Evolutionary conservation across 352 stramenopile species (phyloP), one percentile per base, ranked within the genome.

Genomic region (Phytophthora sp.): DNA sequence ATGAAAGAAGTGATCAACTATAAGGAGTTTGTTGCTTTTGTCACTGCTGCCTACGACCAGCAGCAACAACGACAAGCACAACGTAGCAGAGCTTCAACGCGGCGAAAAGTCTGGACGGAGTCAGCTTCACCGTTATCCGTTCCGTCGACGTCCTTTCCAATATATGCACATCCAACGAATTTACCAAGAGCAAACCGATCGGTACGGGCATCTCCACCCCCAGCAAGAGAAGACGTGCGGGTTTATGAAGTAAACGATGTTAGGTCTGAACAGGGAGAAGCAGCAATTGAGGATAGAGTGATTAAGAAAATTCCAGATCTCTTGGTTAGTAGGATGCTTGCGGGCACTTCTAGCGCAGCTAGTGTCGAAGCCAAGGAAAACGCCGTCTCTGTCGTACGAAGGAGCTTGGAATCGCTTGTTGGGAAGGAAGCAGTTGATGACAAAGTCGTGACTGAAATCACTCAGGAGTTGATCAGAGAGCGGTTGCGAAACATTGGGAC

Each of bases 11-110:
- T 90, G 44, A 93, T 93, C 44, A 91, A 73, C 62, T 93, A 86
- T 67, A 89, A 88, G 49, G 80, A 90, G 53, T 93, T 93, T 44
- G 73, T 84, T 20, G 84, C 82, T 4, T 91, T 93, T 53, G 71
- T 90, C 24, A 88, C 81, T 1, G 76, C 80, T 38, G 84, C 82
- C 6, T 71, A 80, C 24, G 69, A 83, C 18, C 59, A 74, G 21
- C 67, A 81, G 29, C 69, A 70, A 16, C 74, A 74, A 39, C 44
- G 47, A 60, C 50, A 55, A 54, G 12, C 12, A 1, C 27, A 46
- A 35, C 57, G 18, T 30, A 33, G 24, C 9, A 51, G 23, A 51
- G 15, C 21, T 53, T 9, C 23, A n/a, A 29, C 18, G 23, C 38
- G 26, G 4, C 21, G 21, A 23, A 46, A 45, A 30, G 6, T 44